phyloP scores from a whole-genome alignment of 2,329 filamentous ascomycete genomes.

The Endoconidiophora polonica region DNA sequence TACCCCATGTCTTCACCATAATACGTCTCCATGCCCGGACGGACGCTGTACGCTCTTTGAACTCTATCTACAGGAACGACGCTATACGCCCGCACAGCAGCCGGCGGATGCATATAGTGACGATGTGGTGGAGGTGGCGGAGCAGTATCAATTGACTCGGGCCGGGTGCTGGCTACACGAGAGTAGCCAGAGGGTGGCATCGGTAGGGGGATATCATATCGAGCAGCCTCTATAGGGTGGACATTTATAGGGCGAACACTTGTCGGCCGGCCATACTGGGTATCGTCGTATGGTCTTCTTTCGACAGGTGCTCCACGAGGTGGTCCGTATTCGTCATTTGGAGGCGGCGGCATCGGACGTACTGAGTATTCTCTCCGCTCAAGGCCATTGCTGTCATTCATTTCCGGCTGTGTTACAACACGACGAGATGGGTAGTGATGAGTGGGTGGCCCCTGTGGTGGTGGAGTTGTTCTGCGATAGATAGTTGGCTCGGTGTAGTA shows the following conservation, averaged over 20 bases:
- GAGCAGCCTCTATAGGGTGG: constrained; percentile 22
- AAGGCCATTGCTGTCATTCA: constrained; percentile 17
- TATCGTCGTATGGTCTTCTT: constrained; percentile 27
- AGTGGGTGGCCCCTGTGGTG: constrained; percentile 25
- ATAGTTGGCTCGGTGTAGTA: constrained; percentile 34
- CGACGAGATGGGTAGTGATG: constrained; percentile 31
- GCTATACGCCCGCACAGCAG: constrained; percentile 21
- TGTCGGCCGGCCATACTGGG: constrained; percentile 28
- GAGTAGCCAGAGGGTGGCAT: constrained; percentile 24
- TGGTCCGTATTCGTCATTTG: constrained; percentile 30
- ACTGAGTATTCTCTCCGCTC: constrained; percentile 25
- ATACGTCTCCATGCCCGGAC: constrained; percentile 26
- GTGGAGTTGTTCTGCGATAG: constrained; percentile 25
- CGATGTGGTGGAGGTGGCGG: constrained; percentile 11
- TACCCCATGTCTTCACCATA: constrained; percentile 22
- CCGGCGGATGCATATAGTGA: constrained; percentile 18
- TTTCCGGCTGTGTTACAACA: constrained; percentile 47
- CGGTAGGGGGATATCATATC: constrained; percentile 26
- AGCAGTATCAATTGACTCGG: constrained; percentile 17
- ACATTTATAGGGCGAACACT: constrained; percentile 7
- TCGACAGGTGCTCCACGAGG: constrained; percentile 27
- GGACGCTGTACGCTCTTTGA: constrained; percentile 26
- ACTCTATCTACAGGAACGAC: constrained; percentile 19
- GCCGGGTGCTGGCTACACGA: constrained; percentile 27
- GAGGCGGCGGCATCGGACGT: constrained; percentile 22